Percentiles rank a stretch among this genome's conserved stretches.
phyloP scores from a whole-genome alignment of 371 early-diverging fungal genomes.

The Capniomyces stellatus region DNA sequence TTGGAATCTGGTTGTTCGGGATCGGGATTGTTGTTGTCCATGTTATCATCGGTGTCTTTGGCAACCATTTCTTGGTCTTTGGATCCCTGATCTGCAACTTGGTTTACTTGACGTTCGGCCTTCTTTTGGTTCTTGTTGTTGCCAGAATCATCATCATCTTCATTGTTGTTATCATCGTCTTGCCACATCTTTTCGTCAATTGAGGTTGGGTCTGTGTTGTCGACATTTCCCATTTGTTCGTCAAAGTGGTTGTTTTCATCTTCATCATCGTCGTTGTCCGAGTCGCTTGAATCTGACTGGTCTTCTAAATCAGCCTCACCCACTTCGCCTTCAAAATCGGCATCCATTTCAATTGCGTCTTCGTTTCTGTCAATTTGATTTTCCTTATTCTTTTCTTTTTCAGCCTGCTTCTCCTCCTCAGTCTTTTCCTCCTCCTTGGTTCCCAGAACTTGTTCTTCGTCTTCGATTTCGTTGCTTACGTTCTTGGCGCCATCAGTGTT shows the following conservation, averaged over 20 bases:
- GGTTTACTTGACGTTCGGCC: conserved; percentile 28
- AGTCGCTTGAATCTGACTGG: conserved; percentile 40
- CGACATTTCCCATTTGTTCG: conserved; percentile 82
- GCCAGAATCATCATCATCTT: conserved; percentile 35
- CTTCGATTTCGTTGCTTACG: conserved; percentile 90
- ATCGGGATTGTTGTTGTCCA: neutral
- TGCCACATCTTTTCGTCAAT: conserved; percentile 97
- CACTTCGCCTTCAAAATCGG: conserved; percentile 82
- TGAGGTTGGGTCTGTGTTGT: conserved; percentile 68
- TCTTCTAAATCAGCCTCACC: conserved; percentile 65
- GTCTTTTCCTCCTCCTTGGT: conserved; percentile 44
- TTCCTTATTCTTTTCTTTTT: conserved; percentile 7
- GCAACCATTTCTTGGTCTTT: conserved; percentile 25
- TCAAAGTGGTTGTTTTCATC: conserved; percentile 45
- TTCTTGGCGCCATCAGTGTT: conserved; percentile 90
- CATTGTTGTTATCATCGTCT: conserved; percentile 60
- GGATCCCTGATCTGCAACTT: conserved; percentile 34
- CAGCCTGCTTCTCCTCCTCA: conserved; percentile 37
- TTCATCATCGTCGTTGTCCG: conserved; percentile 30
- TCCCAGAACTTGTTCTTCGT: conserved; percentile 87
- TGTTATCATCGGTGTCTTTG: conserved; percentile 15
- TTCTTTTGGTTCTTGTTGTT: conserved; percentile 30
- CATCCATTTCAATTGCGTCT: conserved; percentile 90
- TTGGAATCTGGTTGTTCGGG: conserved; percentile 2
- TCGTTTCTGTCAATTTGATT: conserved; percentile 42